Percentiles rank a stretch among this genome's conserved stretches.
Conservation (phyloP, 176 grass and related monocot species). For the Olyra latifolia region DNA sequence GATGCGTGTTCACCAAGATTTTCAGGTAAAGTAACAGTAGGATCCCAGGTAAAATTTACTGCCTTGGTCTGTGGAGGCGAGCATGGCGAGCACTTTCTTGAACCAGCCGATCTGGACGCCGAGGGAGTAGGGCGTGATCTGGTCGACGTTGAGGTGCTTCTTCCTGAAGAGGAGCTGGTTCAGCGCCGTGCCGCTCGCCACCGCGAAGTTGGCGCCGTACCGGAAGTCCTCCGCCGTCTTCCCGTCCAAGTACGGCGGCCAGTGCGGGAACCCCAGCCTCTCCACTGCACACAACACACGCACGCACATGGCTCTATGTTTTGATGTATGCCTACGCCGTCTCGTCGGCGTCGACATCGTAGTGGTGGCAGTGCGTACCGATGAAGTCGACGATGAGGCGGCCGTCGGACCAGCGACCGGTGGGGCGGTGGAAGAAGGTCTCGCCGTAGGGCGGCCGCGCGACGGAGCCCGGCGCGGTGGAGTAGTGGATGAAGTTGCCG, state of each 20-base stretch:
- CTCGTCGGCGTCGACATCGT: neutral
- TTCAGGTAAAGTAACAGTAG: too few species aligned
- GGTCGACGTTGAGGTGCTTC: slow-evolving; percentile 32
- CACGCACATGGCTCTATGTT: neutral
- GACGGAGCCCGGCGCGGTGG: slow-evolving; percentile 34
- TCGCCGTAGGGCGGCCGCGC: slow-evolving; percentile 56
- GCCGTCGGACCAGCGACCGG: slow-evolving; percentile 74
- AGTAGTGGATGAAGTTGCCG: slow-evolving; percentile 66
- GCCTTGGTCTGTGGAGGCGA: slow-evolving; percentile 38
- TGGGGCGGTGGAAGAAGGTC: slow-evolving; percentile 78
- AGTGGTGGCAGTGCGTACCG: slow-evolving; percentile 6
- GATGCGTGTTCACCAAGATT: neutral
- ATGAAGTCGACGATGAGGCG: slow-evolving; percentile 74
- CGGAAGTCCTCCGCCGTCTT: slow-evolving; percentile 46
- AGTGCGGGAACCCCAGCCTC: slow-evolving; percentile 43
- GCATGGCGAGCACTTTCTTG: slow-evolving; percentile 42
- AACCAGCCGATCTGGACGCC: slow-evolving; percentile 70
- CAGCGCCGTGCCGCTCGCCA: slow-evolving; percentile 67
- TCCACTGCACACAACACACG: slow-evolving; percentile 34
- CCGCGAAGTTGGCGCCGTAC: slow-evolving; percentile 78
- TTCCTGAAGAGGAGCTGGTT: slow-evolving; percentile 54
- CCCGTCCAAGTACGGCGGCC: slow-evolving; percentile 54
- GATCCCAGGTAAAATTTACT: neutral
- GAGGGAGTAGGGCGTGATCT: slow-evolving; percentile 60
- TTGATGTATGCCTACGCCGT: too few species aligned